Evolutionary conservation across 2,329 filamentous ascomycete species (phyloP).

Genomic region (Microthyrium microscopicum): DNA sequence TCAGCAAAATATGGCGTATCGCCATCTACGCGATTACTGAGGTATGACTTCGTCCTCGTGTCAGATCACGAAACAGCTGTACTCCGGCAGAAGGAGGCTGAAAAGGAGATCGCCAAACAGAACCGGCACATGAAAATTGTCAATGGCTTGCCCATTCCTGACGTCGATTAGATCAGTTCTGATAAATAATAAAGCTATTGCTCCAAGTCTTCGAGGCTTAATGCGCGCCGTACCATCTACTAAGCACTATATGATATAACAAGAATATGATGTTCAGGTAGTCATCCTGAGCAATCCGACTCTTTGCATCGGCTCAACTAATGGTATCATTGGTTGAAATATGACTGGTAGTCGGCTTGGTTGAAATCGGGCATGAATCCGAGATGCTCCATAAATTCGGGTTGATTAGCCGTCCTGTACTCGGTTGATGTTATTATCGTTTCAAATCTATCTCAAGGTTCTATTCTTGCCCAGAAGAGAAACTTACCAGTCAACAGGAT

Average conservation of each 20-base stretch:
- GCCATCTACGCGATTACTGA: conserved; percentile 46
- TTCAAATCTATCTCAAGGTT: conserved; percentile 27
- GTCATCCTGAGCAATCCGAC: neutral
- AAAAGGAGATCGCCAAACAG: conserved; percentile 49
- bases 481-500: neutral
- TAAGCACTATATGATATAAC: neutral
- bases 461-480: conserved; percentile 15
- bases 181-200: neutral
- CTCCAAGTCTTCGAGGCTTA: neutral
- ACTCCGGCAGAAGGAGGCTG: conserved; percentile 49
- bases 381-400: conserved; percentile 50
- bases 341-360: conserved; percentile 26
- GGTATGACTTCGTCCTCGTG: conserved; percentile 64
- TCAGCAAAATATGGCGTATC: conserved; percentile 46
- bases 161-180: conserved; percentile 36
- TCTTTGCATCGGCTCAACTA: neutral
- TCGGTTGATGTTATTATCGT: conserved; percentile 40
- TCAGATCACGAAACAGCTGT: conserved; percentile 50
- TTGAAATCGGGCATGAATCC: conserved; percentile 47
- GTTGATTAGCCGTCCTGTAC: conserved; percentile 33
- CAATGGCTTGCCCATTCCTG: conserved; percentile 60
- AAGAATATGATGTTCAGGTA: conserved; percentile 1
- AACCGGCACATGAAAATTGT: conserved; percentile 64
- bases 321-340: neutral
- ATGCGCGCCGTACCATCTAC: neutral